Conservation (phyloP, 2,329 filamentous ascomycete species). For the Cladosporium sp. region DNA sequence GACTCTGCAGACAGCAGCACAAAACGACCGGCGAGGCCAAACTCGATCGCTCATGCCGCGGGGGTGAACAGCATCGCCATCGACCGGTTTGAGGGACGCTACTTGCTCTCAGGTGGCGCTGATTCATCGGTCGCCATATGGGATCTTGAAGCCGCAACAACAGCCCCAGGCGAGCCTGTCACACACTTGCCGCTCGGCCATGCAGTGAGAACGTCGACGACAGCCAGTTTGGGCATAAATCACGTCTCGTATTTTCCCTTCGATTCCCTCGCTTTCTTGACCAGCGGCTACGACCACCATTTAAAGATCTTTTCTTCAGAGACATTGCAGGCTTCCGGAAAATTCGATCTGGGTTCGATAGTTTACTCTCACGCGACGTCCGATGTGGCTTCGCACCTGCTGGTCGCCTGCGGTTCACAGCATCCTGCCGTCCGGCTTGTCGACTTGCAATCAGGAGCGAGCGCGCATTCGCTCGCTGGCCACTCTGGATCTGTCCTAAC, state of each 20-base stretch:
- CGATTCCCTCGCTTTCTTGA: constrained; percentile 68
- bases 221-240: constrained; percentile 66
- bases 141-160: constrained; percentile 63
- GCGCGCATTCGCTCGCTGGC: constrained; percentile 47
- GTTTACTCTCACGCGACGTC: constrained; percentile 76
- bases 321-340: constrained; percentile 54
- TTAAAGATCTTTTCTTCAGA: constrained; percentile 69
- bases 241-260: constrained; percentile 74
- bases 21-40: constrained; percentile 18
- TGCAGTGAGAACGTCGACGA: constrained; percentile 32
- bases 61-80: constrained; percentile 75
- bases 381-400: constrained; percentile 61
- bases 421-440: constrained; percentile 78
- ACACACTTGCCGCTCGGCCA: constrained; percentile 43
- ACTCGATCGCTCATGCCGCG: constrained; percentile 59
- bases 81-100: constrained; percentile 73
- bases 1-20: background rate
- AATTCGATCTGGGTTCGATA: constrained; percentile 62
- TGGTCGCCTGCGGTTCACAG: constrained; percentile 84
- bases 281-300: constrained; percentile 70
- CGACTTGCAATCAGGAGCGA: constrained; percentile 75
- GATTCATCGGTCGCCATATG: constrained; percentile 80
- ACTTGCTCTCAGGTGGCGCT: constrained; percentile 76
- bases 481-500: constrained; percentile 50
- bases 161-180: constrained; percentile 1